Conservation (phyloP, 495 filamentous ascomycete species). For the Glonium stellatum region DNA sequence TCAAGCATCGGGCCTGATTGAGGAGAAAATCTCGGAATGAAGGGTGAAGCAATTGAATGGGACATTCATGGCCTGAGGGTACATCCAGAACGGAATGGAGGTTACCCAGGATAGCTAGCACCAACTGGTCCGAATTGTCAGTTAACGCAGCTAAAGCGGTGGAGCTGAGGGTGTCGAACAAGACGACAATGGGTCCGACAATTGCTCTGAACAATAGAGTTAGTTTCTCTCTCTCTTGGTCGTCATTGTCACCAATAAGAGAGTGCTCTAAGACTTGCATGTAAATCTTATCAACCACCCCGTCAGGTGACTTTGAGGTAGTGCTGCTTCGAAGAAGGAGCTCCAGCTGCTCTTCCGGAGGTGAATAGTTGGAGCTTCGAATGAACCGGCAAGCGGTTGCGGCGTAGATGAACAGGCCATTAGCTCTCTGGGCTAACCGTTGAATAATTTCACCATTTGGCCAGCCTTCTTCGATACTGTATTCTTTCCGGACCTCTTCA, state of each 20-base stretch:
- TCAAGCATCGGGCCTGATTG: neutral
- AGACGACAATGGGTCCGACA: constrained; percentile 31
- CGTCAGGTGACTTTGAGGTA: neutral
- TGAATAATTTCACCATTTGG: constrained; percentile 33
- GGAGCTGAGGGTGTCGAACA: constrained; percentile 33
- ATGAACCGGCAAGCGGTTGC: constrained; percentile 18
- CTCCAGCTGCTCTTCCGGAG: constrained; percentile 5
- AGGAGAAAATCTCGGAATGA: constrained; percentile 49
- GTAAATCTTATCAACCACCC: constrained; percentile 15
- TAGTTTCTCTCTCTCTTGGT: constrained; percentile 4
- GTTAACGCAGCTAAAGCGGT: constrained; percentile 12
- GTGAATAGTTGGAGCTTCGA: neutral
- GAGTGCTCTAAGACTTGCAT: constrained; percentile 12
- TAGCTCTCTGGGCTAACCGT: constrained; percentile 34
- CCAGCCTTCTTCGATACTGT: constrained; percentile 28
- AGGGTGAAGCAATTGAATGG: constrained; percentile 40
- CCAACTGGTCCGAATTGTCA: constrained; percentile 36
- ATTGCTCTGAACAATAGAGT: constrained; percentile 23
- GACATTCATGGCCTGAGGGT: constrained; percentile 21
- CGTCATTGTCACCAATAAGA: constrained; percentile 3
- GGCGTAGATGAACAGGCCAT: constrained; percentile 29
- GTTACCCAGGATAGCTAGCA: constrained; percentile 19
- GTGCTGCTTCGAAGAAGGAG: constrained; percentile 3
- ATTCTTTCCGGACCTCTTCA: neutral
- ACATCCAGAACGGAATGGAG: constrained; percentile 36